These are phyloP conservation scores for Fusarium beomiforme DNA, from an alignment of 2,329 filamentous ascomycete genomes.

Conservation along the genomic window DNA sequence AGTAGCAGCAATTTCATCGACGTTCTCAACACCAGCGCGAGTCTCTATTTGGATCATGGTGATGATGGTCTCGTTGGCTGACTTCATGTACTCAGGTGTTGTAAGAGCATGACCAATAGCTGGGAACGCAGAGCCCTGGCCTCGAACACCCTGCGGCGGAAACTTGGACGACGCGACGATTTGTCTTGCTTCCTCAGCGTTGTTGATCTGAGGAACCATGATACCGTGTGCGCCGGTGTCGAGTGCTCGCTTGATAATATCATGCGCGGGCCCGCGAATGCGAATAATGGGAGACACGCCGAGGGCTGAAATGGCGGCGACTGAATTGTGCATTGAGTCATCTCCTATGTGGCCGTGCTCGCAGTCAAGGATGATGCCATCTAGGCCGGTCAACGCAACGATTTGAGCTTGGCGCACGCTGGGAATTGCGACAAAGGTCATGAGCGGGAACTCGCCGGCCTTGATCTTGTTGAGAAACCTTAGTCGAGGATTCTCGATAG, in stretches of 20 bases:
- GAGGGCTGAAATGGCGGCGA: slow-evolving; percentile 10
- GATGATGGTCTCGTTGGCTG: slow-evolving; percentile 55
- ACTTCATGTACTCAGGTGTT: slow-evolving; percentile 53
- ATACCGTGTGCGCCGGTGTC: slow-evolving; percentile 57
- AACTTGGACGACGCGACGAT: slow-evolving; percentile 57
- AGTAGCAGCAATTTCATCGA: slow-evolving; percentile 51
- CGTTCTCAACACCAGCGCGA: slow-evolving; percentile 55
- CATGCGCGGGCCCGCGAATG: slow-evolving; percentile 35
- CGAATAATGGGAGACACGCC: slow-evolving; percentile 27
- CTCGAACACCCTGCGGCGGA: slow-evolving; percentile 54
- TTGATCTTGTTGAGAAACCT: slow-evolving; percentile 56
- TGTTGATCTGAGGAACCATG: slow-evolving; percentile 56
- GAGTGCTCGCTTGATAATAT: slow-evolving; percentile 55
- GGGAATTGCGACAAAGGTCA: slow-evolving; percentile 61
- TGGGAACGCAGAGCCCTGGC: slow-evolving; percentile 57
- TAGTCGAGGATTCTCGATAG: slow-evolving; percentile 53
- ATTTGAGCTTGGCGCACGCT: slow-evolving; percentile 60
- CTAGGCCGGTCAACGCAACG: slow-evolving; percentile 58
- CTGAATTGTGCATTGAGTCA: slow-evolving; percentile 15
- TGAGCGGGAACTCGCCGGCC: slow-evolving; percentile 52
- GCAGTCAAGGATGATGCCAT: slow-evolving; percentile 59
- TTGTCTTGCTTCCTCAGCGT: slow-evolving; percentile 50
- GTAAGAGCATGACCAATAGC: slow-evolving; percentile 50
- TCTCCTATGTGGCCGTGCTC: slow-evolving; percentile 31
- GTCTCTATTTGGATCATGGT: slow-evolving; percentile 59